phyloP scores from a whole-genome alignment of 257 asterid genomes.

The Solanum infundibuliforme region DNA sequence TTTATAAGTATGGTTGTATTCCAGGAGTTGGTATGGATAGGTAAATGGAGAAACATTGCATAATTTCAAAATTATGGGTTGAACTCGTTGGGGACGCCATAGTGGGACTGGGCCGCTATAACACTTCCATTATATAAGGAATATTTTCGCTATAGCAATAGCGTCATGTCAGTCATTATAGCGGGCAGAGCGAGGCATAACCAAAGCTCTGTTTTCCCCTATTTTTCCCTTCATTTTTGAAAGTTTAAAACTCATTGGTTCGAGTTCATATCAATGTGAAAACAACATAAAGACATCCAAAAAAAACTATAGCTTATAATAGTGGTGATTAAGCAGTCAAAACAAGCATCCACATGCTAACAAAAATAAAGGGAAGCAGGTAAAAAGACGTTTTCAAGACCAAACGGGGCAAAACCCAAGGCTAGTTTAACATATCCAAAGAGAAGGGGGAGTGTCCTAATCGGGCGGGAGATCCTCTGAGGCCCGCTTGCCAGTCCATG shows the following conservation, averaged over 20 bases:
- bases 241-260: too few species aligned
- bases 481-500: background rate
- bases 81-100: background rate
- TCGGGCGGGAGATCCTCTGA: background rate
- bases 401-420: background rate
- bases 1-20: too few species aligned
- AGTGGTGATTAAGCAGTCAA: background rate
- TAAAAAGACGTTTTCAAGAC: background rate
- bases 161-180: background rate
- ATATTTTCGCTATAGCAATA: background rate
- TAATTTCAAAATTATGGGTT: background rate
- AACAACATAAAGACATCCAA: background rate
- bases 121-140: too few species aligned
- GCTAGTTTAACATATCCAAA: background rate
- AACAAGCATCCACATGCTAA: background rate
- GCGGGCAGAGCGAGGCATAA: background rate
- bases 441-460: too few species aligned
- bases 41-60: background rate
- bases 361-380: background rate
- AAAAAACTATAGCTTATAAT: too few species aligned
- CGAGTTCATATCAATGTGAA: background rate
- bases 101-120: background rate
- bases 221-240: background rate
- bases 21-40: background rate
- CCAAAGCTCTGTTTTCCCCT: background rate